phyloP scores from a whole-genome alignment of 768 basidiomycete genomes.

The Leccinum pellstonianum region DNA sequence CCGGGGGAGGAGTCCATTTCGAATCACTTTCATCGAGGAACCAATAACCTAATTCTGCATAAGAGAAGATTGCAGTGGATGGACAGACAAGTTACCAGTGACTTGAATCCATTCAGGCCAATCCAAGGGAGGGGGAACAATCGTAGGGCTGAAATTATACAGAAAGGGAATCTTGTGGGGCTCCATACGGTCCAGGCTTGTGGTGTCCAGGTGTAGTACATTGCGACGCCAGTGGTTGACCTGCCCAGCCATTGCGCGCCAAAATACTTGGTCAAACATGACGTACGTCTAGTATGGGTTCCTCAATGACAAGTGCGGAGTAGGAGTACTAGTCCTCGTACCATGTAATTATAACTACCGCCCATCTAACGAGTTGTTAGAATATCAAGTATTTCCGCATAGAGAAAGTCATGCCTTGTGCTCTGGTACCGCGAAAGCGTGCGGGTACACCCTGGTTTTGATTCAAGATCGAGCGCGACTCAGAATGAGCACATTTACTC shows the following conservation, averaged over 20 bases:
- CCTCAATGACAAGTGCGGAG: conserved; percentile 4
- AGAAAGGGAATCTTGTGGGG: conserved; percentile 97
- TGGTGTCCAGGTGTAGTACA: conserved; percentile 69
- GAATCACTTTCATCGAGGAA: conserved; percentile 93
- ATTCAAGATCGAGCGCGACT: conserved; percentile 1
- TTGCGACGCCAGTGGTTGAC: conserved; percentile 93
- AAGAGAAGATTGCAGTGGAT: conserved; percentile 5
- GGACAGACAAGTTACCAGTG: conserved; percentile 53
- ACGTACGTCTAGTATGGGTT: conserved; percentile 68
- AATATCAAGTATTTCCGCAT: conserved; percentile 6
- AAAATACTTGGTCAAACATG: conserved; percentile 98
- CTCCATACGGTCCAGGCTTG: conserved; percentile 92
- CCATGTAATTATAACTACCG: conserved; percentile 98
- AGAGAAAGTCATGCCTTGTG: conserved; percentile 58
- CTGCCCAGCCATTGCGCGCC: conserved; percentile 91
- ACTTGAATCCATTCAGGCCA: conserved; percentile 99
- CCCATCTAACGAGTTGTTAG: conserved; percentile 66
- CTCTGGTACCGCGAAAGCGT: conserved; percentile 97
- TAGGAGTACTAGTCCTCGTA: conserved; percentile 33
- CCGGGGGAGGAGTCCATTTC: conserved; percentile 86
- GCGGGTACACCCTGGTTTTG: conserved; percentile 78
- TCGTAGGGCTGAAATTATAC: conserved; percentile 92
- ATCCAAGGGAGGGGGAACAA: conserved; percentile 92
- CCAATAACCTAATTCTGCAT: conserved; percentile 76
- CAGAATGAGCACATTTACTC: not conserved